Evolutionary conservation across 2,329 filamentous ascomycete genomes (phyloP), one percentile per base, ranked within the genome.

Genomic region (Apiospora pterosperma): DNA sequence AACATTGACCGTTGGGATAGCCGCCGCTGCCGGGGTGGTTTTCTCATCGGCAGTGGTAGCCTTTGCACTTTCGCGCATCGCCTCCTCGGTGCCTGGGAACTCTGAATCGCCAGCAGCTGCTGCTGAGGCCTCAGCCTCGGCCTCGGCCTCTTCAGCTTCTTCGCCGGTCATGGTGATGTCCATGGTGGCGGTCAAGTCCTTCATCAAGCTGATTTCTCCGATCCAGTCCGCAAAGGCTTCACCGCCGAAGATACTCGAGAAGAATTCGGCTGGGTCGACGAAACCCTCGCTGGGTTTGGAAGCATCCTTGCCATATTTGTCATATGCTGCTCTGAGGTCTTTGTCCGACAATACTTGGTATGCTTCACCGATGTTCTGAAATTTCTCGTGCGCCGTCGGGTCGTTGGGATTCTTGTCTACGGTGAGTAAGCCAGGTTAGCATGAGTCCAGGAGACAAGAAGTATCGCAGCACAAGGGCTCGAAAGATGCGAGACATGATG

Each of bases 201-300:
- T 98, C 92, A 99, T 97, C 65, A 99, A 88, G 61, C 92, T 96
- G 71, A 99, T 97, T 84, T 99, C 96, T 70, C 96, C 96, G 74
- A 99, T 98, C 84, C 96, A 93, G 82, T 99, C 95, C 67, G 91
- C 84, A 74, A 99, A 99, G 14, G 95, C 93, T 72, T 97, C 95
- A 66, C 96, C 96, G 71, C 96, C 96, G 75, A 99, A 99, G 72
- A 99, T 99, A 83, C 94, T 96, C 73, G 92, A 92, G 81, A 99
- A 99, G 85, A 99, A 99, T 80, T 99, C 96, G 69, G 93, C 87
- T 1, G 96, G 96, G 77, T 99, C 96, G 83, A 92, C 92, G 77
- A 99, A 99, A 67, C 96, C 96, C 73, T 93, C 92, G 72, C 90
- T 88, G 0, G 96, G 96, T 75, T 95, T 92, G 6, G 96, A 94